Percentiles rank a stretch among this genome's conserved stretches.
Conservation (phyloP, 1,284 basidiomycete species). For the Xanthoconium separans region DNA sequence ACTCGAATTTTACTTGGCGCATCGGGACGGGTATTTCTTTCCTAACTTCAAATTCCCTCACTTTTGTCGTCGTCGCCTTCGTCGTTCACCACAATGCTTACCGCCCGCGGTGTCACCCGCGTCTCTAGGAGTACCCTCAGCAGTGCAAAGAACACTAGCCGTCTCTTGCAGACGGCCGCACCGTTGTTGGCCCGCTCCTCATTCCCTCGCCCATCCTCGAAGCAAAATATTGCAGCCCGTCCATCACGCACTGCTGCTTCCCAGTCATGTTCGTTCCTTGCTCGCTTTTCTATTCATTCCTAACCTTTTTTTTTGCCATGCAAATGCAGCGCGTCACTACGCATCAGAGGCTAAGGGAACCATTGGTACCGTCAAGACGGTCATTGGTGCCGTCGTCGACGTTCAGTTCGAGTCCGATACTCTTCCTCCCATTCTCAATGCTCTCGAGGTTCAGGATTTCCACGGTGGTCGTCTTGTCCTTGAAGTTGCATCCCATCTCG, state of each 20-base stretch:
- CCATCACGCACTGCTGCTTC: conserved; percentile 33
- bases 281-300: conserved; percentile 23
- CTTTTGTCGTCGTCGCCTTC: conserved; percentile 26
- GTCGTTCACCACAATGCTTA: conserved; percentile 67
- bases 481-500: conserved; percentile 95
- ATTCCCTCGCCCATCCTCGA: conserved; percentile 37
- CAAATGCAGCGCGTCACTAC: conserved; percentile 73
- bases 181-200: conserved; percentile 46
- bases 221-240: conserved; percentile 37
- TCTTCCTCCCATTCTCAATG: conserved; percentile 96
- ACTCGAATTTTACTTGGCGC: conserved; percentile 21
- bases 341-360: conserved; percentile 81
- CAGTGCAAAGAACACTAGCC: conserved; percentile 67
- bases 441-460: conserved; percentile 95
- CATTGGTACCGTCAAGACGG: conserved; percentile 85
- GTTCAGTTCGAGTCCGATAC: conserved; percentile 91
- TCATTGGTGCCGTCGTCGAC: conserved; percentile 99
- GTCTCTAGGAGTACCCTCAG: conserved; percentile 78
- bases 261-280: conserved; percentile 35
- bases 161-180: conserved; percentile 75
- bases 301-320: conserved; percentile 15
- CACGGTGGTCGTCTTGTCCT: conserved; percentile 91
- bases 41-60: conserved; percentile 11
- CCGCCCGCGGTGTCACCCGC: conserved; percentile 78
- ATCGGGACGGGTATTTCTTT: conserved; percentile 33